Evolutionary conservation across 2,329 filamentous ascomycete genomes (phyloP).

Genomic region (Drechslerella coelobrocha): DNA sequence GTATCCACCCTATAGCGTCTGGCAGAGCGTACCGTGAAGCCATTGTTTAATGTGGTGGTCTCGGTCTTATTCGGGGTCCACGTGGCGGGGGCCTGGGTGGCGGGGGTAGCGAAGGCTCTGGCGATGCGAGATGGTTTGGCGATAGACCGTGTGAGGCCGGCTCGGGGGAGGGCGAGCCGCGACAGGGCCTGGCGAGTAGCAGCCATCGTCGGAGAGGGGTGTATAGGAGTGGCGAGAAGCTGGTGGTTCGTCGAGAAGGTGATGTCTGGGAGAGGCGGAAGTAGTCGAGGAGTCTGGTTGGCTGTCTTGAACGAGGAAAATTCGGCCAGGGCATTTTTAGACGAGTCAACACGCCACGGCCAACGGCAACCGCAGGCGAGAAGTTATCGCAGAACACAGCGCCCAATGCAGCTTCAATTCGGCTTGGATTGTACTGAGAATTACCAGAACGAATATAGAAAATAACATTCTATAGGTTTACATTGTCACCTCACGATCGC

Average conservation of each 20-base stretch:
- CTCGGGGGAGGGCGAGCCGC: constrained; percentile 52
- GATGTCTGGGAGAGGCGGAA: constrained; percentile 13
- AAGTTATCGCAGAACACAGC: constrained; percentile 4
- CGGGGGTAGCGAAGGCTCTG: constrained; percentile 53
- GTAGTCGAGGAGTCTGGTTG: constrained; percentile 15
- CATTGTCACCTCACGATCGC: neutral
- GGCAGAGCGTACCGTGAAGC: constrained; percentile 76
- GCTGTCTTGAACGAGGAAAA: constrained; percentile 48
- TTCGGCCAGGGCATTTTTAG: constrained; percentile 48
- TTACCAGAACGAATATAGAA: neutral
- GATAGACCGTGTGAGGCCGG: constrained; percentile 53
- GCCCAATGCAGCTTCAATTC: neutral
- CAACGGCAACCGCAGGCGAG: constrained; percentile 27
- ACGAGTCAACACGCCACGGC: constrained; percentile 35
- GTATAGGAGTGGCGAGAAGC: constrained; percentile 18
- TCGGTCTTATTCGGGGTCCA: constrained; percentile 76
- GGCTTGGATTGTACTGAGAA: neutral
- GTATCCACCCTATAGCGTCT: neutral
- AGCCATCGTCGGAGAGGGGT: constrained; percentile 53
- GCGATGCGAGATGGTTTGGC: constrained; percentile 37
- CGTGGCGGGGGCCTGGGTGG: constrained; percentile 58
- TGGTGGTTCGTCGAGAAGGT: neutral
- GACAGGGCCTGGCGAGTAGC: constrained; percentile 54
- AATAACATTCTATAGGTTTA: neutral
- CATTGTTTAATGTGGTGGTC: constrained; percentile 95